Evolutionary conservation across 108 stramenopile species (phyloP).

Genomic region (Nitzschia palea): DNA sequence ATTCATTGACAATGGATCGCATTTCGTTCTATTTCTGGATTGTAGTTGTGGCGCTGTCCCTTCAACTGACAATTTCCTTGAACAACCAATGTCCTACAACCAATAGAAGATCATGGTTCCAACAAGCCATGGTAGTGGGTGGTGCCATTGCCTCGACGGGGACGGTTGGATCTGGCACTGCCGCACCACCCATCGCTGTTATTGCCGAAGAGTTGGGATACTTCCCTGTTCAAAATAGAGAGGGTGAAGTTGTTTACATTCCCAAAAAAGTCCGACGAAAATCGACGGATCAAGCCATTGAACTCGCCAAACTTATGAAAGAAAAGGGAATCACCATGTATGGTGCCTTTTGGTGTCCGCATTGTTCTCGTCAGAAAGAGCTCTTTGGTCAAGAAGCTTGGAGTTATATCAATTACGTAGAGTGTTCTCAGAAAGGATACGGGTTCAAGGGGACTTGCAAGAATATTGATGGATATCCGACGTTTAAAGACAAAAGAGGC

Average conservation of each 20-base stretch:
- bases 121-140: background rate
- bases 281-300: slow-evolving; percentile 71
- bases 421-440: slow-evolving; percentile 78
- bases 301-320: slow-evolving; percentile 46
- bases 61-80: too few relatives aligned
- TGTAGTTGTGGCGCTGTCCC: too few relatives aligned
- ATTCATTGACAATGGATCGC: too few relatives aligned
- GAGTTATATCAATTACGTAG: slow-evolving; percentile 58
- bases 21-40: too few relatives aligned
- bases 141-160: too few relatives aligned
- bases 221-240: slow-evolving; percentile 67
- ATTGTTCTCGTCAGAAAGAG: slow-evolving; percentile 81
- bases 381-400: slow-evolving; percentile 83
- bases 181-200: slow-evolving; percentile 80
- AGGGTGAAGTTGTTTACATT: slow-evolving; percentile 64
- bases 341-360: slow-evolving; percentile 89
- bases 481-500: slow-evolving; percentile 51
- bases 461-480: slow-evolving; percentile 73
- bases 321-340: slow-evolving; percentile 65
- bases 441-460: slow-evolving; percentile 31
- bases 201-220: slow-evolving; percentile 90
- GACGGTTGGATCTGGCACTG: slow-evolving; percentile 24
- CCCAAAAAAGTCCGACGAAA: slow-evolving; percentile 60
- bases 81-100: background rate
- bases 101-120: background rate